Conservation (phyloP, 1,139 yeast species). For the Nakaseomyces glabratus region DNA sequence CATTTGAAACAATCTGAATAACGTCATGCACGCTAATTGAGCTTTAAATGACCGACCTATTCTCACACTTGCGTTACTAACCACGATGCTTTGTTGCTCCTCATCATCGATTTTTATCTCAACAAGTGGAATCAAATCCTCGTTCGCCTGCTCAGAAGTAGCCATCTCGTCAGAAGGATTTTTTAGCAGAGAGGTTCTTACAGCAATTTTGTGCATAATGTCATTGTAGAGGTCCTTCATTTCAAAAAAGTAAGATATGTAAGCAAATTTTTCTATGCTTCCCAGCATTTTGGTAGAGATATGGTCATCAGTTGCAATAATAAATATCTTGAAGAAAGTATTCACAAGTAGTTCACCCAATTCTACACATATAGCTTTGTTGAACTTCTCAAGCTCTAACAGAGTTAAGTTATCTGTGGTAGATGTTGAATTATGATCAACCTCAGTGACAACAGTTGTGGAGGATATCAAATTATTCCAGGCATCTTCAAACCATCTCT, state of each 20-base stretch:
- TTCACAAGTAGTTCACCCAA: conserved; percentile 55
- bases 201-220: conserved; percentile 54
- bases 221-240: conserved; percentile 52
- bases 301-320: conserved; percentile 84
- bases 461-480: conserved; percentile 78
- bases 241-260: conserved; percentile 58
- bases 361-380: conserved; percentile 57
- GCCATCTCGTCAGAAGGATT: no score
- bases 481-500: conserved; percentile 84
- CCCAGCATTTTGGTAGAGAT: conserved; percentile 80
- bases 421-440: conserved; percentile 19
- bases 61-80: conserved; percentile 71
- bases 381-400: conserved; percentile 41
- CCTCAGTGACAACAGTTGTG: conserved; percentile 33
- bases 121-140: conserved; percentile 28
- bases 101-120: conserved; percentile 39
- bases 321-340: conserved; percentile 67
- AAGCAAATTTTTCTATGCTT: conserved; percentile 76
- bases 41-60: conserved; percentile 90
- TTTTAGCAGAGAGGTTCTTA: conserved; percentile 53
- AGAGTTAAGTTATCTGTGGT: conserved; percentile 25
- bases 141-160: conserved; percentile 1
- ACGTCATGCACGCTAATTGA: conserved; percentile 76
- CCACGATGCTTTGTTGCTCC: conserved; percentile 33
- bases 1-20: conserved; percentile 66